Percentiles rank a stretch among this genome's conserved stretches.
Conservation (phyloP, 2,329 filamentous ascomycete genomes). For the Pyricularia sp. region DNA sequence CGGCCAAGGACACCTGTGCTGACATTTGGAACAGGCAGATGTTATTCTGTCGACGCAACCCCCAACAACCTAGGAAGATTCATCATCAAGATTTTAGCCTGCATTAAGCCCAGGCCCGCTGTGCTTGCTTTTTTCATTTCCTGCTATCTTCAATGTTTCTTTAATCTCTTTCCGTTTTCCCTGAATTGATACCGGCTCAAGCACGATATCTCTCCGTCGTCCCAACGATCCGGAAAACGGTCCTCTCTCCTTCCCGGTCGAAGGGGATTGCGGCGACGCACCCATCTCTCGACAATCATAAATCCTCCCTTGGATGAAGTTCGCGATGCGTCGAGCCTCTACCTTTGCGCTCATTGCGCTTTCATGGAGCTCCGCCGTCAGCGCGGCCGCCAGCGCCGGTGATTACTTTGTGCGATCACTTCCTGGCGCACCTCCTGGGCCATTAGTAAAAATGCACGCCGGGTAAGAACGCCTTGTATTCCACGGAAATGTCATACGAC, state of each 20-base stretch:
- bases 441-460: constrained; percentile 92
- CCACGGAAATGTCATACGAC: neutral
- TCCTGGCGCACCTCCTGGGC: constrained; percentile 68
- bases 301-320: neutral
- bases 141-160: neutral
- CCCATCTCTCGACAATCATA: neutral
- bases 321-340: constrained; percentile 12
- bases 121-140: neutral
- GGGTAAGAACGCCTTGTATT: constrained; percentile 48
- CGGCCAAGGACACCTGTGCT: neutral
- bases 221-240: neutral
- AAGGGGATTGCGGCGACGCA: neutral
- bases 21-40: neutral
- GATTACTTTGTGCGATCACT: constrained; percentile 85
- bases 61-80: neutral
- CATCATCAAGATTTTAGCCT: neutral
- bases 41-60: neutral
- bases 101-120: neutral
- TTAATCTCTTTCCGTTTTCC: neutral
- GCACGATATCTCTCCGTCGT: neutral
- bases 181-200: neutral
- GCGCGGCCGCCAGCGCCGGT: constrained; percentile 43
- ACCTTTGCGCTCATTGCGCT: constrained; percentile 23
- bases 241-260: neutral
- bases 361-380: constrained; percentile 25